phyloP scores from a whole-genome alignment of 345 rosid species.

The Triadica sebifera region DNA sequence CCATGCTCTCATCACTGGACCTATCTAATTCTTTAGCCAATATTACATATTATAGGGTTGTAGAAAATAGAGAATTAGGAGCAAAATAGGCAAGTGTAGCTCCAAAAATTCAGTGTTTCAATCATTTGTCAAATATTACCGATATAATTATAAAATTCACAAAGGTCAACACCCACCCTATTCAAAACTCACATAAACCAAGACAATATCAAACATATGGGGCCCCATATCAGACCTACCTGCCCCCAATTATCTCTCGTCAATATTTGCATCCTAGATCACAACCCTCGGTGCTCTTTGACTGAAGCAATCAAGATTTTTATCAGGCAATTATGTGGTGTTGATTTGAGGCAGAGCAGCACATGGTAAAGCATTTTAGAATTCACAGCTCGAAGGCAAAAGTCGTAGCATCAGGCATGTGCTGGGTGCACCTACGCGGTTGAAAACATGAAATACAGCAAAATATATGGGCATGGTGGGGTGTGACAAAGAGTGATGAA shows the following conservation, averaged over 20 bases:
- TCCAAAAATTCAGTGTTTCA: slow-evolving; percentile 26
- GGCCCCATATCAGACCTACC: slow-evolving; percentile 14
- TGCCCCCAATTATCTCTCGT: background rate
- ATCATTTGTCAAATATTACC: slow-evolving; percentile 16
- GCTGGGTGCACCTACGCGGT: slow-evolving; percentile 25
- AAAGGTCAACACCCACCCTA: too few relatives aligned
- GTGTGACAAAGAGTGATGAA: slow-evolving; percentile 17
- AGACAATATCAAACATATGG: slow-evolving; percentile 23
- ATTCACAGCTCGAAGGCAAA: slow-evolving; percentile 32
- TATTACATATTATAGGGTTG: background rate
- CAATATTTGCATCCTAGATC: background rate
- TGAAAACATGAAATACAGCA: slow-evolving; percentile 18
- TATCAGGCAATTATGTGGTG: background rate
- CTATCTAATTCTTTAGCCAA: too few relatives aligned
- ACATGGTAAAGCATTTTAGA: background rate
- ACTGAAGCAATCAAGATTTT: background rate
- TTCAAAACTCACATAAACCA: slow-evolving; percentile 17
- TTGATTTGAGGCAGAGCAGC: slow-evolving; percentile 1
- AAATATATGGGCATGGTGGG: background rate
- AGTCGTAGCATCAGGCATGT: background rate
- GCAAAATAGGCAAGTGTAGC: background rate
- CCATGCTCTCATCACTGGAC: too few relatives aligned
- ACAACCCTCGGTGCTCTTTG: background rate
- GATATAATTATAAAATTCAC: background rate
- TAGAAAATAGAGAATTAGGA: background rate